phyloP scores from a whole-genome alignment of 192 early-diverging fungal genomes.

The Mycoemilia scoparia region DNA sequence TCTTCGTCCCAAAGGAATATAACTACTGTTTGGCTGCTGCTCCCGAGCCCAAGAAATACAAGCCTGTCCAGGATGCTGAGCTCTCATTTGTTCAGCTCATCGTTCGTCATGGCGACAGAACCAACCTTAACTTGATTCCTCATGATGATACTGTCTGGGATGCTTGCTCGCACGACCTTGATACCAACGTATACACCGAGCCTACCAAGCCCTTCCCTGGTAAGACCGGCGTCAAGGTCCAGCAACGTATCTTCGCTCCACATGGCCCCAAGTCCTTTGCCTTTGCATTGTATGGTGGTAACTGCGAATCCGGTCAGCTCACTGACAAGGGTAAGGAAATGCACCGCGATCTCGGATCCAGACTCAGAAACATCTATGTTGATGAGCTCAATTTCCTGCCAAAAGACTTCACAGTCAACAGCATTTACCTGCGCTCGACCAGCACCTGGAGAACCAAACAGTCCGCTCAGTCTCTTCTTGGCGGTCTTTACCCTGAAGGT shows the following conservation, averaged over 20 bases:
- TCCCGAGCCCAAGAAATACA: constrained; percentile 4
- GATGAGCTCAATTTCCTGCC: constrained; percentile 29
- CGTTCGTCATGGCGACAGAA: constrained; percentile 38
- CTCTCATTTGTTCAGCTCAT: constrained; percentile 36
- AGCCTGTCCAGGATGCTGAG: constrained; percentile 10
- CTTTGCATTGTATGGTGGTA: too few relatives aligned
- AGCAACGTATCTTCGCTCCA: too few relatives aligned
- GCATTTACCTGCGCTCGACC: constrained; percentile 38
- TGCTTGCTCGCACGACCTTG: too few relatives aligned
- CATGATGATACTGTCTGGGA: constrained; percentile 19
- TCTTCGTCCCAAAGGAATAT: too few relatives aligned
- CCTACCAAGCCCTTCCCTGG: too few relatives aligned
- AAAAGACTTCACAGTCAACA: constrained; percentile 5
- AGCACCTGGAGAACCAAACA: constrained; percentile 39
- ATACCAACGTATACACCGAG: too few relatives aligned
- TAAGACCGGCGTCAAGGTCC: too few relatives aligned
- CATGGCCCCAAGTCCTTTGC: too few relatives aligned
- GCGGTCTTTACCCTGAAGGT: too few relatives aligned
- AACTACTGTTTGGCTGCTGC: neutral
- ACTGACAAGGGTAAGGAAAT: constrained; percentile 37
- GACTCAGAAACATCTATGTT: constrained; percentile 28
- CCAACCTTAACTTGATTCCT: constrained; percentile 16
- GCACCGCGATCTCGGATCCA: constrained; percentile 23
- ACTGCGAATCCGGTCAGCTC: constrained; percentile 36
- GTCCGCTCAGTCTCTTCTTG: constrained; percentile 29